phyloP scores from a whole-genome alignment of 257 asterid species.

The Jaltomata sinuosa region DNA sequence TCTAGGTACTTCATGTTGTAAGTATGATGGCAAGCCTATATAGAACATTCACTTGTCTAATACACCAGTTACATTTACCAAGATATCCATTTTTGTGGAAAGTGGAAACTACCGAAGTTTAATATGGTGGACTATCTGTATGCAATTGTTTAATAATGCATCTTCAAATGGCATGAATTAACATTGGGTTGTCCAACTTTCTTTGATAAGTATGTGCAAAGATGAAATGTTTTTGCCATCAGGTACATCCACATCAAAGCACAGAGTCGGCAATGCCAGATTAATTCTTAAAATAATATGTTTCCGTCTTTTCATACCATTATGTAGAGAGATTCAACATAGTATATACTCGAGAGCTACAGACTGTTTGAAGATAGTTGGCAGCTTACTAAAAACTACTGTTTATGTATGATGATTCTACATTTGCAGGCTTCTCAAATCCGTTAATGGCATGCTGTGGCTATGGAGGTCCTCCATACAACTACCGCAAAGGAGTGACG shows the following conservation, averaged over 20 bases:
- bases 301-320: neutral
- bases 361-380: neutral
- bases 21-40: neutral
- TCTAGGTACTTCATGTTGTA: neutral
- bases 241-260: neutral
- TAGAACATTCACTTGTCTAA: neutral
- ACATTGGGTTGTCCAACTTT: neutral
- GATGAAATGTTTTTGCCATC: neutral
- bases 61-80: neutral
- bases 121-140: too few relatives aligned
- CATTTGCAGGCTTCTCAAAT: constrained; percentile 43
- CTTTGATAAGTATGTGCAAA: neutral
- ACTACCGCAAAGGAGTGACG: constrained; percentile 32
- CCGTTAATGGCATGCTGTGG: constrained; percentile 90
- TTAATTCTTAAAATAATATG: neutral
- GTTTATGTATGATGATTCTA: neutral
- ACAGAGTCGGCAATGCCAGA: neutral
- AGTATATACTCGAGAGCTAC: neutral
- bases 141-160: too few relatives aligned
- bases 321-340: neutral
- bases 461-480: constrained; percentile 78
- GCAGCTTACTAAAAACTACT: neutral
- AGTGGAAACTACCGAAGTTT: too few relatives aligned
- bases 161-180: neutral
- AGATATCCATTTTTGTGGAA: too few relatives aligned